These are phyloP conservation scores for Globisporangium rhizosaccharum DNA, from an alignment of 352 stramenopile species.

Conservation along the genomic window DNA sequence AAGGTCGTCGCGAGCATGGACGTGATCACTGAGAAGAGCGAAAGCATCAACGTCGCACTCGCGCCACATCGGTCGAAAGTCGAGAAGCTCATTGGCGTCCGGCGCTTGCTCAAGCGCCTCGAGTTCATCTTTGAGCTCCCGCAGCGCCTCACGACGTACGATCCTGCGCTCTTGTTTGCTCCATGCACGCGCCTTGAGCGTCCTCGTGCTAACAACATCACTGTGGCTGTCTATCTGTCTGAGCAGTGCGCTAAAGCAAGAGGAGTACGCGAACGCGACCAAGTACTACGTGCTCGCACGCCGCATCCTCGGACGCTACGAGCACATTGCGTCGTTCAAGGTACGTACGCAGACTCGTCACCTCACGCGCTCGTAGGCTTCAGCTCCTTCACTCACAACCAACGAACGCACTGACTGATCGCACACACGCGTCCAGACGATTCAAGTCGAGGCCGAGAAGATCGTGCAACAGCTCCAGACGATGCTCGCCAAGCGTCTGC, in stretches of 20 bases:
- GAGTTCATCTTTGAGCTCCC: conserved; percentile 98
- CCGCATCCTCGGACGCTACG: conserved; percentile 82
- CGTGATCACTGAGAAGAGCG: conserved; percentile 79
- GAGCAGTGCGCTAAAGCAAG: conserved; percentile 72
- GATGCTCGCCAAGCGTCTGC: conserved; percentile 50
- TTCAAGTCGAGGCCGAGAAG: conserved; percentile 82
- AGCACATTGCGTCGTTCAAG: conserved; percentile 88
- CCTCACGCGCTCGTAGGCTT: not conserved
- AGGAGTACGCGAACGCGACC: conserved; percentile 83
- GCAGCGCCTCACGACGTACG: conserved; percentile 67
- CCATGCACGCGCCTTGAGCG: not conserved
- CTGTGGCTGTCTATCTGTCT: conserved; percentile 1
- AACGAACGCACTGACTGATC: not conserved
- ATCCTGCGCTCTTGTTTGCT: not conserved
- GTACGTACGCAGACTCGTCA: conserved; percentile 9
- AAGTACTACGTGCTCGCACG: conserved; percentile 85
- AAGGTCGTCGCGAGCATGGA: conserved; percentile 87
- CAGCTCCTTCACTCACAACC: not conserved
- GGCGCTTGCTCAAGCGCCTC: conserved; percentile 93
- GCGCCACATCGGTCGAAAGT: conserved; percentile 85
- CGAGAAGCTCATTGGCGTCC: conserved; percentile 96
- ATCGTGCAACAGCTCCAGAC: conserved; percentile 78
- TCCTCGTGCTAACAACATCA: not conserved
- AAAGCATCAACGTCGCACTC: conserved; percentile 86
- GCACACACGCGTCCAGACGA: conserved; percentile 34